Evolutionary conservation across 176 grass and related monocot genomes (phyloP), one percentile per base, ranked within the genome.

Genomic region (Rhynchospora tenuis): DNA sequence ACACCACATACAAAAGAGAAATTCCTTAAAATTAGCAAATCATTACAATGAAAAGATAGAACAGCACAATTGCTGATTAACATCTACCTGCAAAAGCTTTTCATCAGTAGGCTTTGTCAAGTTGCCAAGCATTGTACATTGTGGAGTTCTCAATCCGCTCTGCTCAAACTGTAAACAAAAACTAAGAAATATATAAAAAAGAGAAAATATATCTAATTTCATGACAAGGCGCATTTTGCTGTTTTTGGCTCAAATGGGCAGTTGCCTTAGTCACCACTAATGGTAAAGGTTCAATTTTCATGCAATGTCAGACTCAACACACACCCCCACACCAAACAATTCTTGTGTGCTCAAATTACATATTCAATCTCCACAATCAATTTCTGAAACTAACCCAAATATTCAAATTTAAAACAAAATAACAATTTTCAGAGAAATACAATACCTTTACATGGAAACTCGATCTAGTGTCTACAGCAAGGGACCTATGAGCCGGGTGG

Each of bases 381-480:
- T 9, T 48, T 20, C 19, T 73, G 3, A 11, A 73, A 44, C 44
- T 74, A 74, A 48, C 47, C 46, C 11, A 28, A 51, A 26, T 7
- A 27, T 22, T 51, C 27, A 24, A 27, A 16, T 74, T 73, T 15
- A 2, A 48, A 74, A 2, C 71, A 74, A 52, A 15, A 74, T 3
- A 51, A 4, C 71, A 74, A 52, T 51, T 50, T 74, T 6, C 71
- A 51, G 13, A 55, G 22, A 55, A 29, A 2, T 54, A 8, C 15
- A 56, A 4, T 64, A 98, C 96, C 93, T 90, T 83, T 38, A 98
- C 93, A 31, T 93, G 91, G 86, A 98, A 98, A 74, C 88, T 95
- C 17, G 96, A 93, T 70, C 15, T 82, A 46, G 79, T 82, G 79
- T 89, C 86, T 9, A 51, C 66, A 9, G 29, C 63, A 69, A 89